Evolutionary conservation across 768 basidiomycete species (phyloP).

Genomic region (Postia placenta): DNA sequence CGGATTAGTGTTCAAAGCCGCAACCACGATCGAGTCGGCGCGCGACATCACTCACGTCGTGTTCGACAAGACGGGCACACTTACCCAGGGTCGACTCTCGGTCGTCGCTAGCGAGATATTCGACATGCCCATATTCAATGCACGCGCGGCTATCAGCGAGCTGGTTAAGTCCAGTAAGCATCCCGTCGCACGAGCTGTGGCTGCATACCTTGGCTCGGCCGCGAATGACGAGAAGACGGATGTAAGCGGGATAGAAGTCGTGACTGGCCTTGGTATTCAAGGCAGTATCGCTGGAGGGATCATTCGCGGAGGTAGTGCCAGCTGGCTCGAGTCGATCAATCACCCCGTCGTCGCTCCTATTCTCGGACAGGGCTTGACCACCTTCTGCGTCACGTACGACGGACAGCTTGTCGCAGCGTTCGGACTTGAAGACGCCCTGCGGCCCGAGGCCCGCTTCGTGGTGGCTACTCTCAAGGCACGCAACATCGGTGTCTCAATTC

Average conservation of each 20-base stretch:
- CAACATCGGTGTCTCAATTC: conserved; percentile 37
- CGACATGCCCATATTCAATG: conserved; percentile 7
- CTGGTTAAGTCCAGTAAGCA: conserved; percentile 30
- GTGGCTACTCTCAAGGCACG: conserved; percentile 28
- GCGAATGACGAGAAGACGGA: conserved; percentile 2
- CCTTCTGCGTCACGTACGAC: conserved; percentile 33
- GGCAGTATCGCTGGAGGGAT: conserved; percentile 26
- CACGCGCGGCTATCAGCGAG: conserved; percentile 16
- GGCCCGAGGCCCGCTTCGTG: conserved; percentile 34
- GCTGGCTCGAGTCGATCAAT: conserved; percentile 25
- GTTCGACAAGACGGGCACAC: conserved; percentile 59
- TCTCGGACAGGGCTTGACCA: conserved; percentile 35
- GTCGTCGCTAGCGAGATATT: conserved; percentile 30
- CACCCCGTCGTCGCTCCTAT: conserved; percentile 26
- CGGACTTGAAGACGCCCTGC: conserved; percentile 38
- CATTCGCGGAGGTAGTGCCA: conserved; percentile 31
- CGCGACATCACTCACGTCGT: conserved; percentile 38
- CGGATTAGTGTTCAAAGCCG: conserved; percentile 28
- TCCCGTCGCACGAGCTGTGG: conserved; percentile 30
- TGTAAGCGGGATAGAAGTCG: conserved; percentile 19
- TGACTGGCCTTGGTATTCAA: conserved; percentile 32
- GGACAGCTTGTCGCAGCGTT: conserved; percentile 27
- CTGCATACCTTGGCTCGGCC: conserved; percentile 20
- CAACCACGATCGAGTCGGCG: conserved; percentile 37
- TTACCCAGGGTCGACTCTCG: conserved; percentile 37